Evolutionary conservation across 805 yeast genomes (phyloP).

Genomic region (Lachancea mirantina): DNA sequence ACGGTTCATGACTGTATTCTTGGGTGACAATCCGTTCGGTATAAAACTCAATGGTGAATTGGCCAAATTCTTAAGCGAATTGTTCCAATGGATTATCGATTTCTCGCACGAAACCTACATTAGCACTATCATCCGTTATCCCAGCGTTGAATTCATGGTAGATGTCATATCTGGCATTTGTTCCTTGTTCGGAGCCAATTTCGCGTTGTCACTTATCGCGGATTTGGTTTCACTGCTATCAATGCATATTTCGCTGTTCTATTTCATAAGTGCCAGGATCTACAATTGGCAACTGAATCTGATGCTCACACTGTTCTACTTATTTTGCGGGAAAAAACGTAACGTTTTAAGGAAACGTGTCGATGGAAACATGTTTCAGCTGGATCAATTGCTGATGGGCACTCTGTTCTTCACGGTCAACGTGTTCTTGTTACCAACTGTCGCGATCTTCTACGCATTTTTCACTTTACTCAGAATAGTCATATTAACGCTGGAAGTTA

Average conservation of each 20-base stretch:
- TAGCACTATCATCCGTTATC: constrained; percentile 15
- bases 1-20: constrained; percentile 51
- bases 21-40: constrained; percentile 89
- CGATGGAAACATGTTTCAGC: constrained; percentile 75
- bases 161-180: constrained; percentile 34
- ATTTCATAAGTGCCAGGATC: constrained; percentile 69
- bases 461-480: constrained; percentile 57
- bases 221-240: constrained; percentile 61
- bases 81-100: constrained; percentile 76
- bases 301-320: constrained; percentile 65
- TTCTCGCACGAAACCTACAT: constrained; percentile 44
- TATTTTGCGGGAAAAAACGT: constrained; percentile 84
- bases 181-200: constrained; percentile 56
- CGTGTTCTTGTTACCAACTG: constrained; percentile 77
- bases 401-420: constrained; percentile 79
- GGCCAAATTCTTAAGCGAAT: constrained; percentile 77
- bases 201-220: constrained; percentile 55
- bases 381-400: constrained; percentile 83
- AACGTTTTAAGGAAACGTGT: constrained; percentile 79
- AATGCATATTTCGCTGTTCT: constrained; percentile 69
- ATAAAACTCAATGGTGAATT: constrained; percentile 83
- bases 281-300: constrained; percentile 68
- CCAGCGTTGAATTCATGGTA: constrained; percentile 26
- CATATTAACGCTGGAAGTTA: constrained; percentile 41
- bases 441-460: constrained; percentile 70